A percentile compares a stretch with the other conserved stretches of the same genome.
These are phyloP conservation scores for Arachis hypogaea DNA, from an alignment of 306 rosid genomes.

Conservation along the genomic window DNA sequence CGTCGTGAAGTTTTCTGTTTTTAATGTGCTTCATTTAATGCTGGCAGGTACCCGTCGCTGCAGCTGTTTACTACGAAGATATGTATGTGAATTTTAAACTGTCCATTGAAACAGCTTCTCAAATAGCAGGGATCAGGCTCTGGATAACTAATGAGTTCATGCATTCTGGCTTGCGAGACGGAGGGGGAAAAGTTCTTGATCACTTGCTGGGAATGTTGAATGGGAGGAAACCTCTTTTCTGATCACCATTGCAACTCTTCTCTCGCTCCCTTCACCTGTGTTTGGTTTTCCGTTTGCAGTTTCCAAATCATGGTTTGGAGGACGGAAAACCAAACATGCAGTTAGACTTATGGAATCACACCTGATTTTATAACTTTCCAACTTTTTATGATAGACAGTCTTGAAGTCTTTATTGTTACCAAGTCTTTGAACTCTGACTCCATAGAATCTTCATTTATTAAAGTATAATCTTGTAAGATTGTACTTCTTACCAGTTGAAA, in stretches of 20 bases:
- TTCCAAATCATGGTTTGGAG: neutral
- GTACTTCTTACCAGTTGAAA: neutral
- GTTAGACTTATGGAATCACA: neutral
- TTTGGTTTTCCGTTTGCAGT: neutral
- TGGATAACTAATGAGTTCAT: conserved; percentile 90
- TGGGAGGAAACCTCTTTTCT: conserved; percentile 89
- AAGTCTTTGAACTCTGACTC: neutral
- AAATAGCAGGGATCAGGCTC: conserved; percentile 78
- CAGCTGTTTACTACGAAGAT: conserved; percentile 91
- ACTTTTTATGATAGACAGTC: neutral
- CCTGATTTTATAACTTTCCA: neutral
- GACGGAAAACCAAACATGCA: neutral
- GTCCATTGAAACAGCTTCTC: conserved; percentile 79
- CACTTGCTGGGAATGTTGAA: conserved; percentile 81
- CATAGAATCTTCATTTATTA: conserved; percentile 7
- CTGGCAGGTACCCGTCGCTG: conserved; percentile 89
- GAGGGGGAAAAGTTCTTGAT: conserved; percentile 74
- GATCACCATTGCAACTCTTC: conserved; percentile 37
- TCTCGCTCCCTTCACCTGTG: neutral
- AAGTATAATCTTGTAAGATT: neutral
- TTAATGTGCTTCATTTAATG: conserved; percentile 27
- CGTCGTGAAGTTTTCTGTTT: neutral
- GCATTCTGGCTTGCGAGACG: conserved; percentile 97
- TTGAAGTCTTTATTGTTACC: neutral
- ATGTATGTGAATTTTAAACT: conserved; percentile 77